A percentile compares a stretch with the other conserved stretches of the same genome.
Evolutionary conservation across 805 yeast genomes (phyloP).

Genomic region (Ogataea corticis): DNA sequence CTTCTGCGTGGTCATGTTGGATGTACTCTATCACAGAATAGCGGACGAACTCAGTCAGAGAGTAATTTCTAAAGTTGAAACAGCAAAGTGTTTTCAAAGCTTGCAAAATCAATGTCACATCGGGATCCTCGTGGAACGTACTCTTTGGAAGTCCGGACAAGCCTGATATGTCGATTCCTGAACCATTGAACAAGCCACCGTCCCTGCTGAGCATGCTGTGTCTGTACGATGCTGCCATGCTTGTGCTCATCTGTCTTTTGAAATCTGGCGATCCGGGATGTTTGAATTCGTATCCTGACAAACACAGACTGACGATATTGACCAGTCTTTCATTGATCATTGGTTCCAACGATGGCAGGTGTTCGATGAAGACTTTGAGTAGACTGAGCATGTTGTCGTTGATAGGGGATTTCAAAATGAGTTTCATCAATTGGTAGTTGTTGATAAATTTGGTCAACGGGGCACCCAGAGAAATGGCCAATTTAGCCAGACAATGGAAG

Average conservation of each 20-base stretch:
- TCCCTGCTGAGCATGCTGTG: conserved; percentile 71
- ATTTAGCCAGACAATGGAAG: conserved; percentile 83
- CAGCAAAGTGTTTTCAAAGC: conserved; percentile 75
- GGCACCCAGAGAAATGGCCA: conserved; percentile 89
- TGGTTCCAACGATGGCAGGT: conserved; percentile 79
- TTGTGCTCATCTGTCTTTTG: conserved; percentile 54
- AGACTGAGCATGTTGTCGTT: conserved; percentile 83
- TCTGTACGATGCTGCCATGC: conserved; percentile 76
- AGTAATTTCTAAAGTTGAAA: conserved; percentile 73
- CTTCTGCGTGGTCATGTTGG: conserved; percentile 75
- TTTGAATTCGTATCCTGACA: conserved; percentile 78
- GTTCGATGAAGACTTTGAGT: conserved; percentile 60
- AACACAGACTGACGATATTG: conserved; percentile 67
- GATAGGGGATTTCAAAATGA: conserved; percentile 79
- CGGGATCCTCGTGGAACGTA: conserved; percentile 30
- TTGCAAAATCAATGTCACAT: conserved; percentile 57
- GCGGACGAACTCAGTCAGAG: conserved; percentile 84
- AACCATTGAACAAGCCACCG: conserved; percentile 42
- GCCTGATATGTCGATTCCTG: conserved; percentile 20
- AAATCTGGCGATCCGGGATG: conserved; percentile 87
- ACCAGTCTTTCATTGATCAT: conserved; percentile 71
- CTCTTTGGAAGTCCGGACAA: conserved; percentile 25
- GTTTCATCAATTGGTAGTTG: conserved; percentile 68
- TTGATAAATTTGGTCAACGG: conserved; percentile 88
- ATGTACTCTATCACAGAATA: conserved; percentile 81